These are phyloP conservation scores for Talaromyces adpressus DNA, from an alignment of 495 filamentous ascomycete species.

Conservation along the genomic window DNA sequence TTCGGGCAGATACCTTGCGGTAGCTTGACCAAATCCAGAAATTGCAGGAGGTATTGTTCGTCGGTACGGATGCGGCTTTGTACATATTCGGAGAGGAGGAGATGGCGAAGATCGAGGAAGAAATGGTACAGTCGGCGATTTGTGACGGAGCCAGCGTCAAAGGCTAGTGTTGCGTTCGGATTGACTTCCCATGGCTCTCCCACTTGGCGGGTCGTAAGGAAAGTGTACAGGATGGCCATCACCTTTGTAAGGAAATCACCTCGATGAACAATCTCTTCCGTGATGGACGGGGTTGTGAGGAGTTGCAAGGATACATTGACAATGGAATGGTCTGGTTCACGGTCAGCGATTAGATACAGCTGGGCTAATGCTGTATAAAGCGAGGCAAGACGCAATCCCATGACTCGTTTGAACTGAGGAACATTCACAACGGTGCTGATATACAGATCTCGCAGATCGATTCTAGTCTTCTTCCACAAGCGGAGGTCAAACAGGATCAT, in stretches of 20 bases:
- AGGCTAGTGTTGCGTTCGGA: slow-evolving; percentile 75
- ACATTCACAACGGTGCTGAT: slow-evolving; percentile 94
- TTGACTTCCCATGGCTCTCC: slow-evolving; percentile 84
- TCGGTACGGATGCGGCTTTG: slow-evolving; percentile 75
- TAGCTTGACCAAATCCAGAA: slow-evolving; percentile 89
- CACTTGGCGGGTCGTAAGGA: slow-evolving; percentile 90
- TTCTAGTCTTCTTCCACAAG: slow-evolving; percentile 92
- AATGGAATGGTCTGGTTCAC: slow-evolving; percentile 96
- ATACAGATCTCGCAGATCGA: slow-evolving; percentile 86
- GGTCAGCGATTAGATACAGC: slow-evolving; percentile 90
- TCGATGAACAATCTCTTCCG: slow-evolving; percentile 83
- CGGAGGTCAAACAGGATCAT: slow-evolving; percentile 93
- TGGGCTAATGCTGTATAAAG: slow-evolving; percentile 91
- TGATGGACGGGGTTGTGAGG: slow-evolving; percentile 93
- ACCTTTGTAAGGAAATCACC: slow-evolving; percentile 96
- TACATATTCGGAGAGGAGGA: slow-evolving; percentile 80
- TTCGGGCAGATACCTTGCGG: slow-evolving; percentile 97
- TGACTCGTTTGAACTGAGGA: slow-evolving; percentile 91
- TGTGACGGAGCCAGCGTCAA: slow-evolving; percentile 86
- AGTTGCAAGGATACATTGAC: slow-evolving; percentile 96
- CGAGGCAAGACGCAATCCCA: slow-evolving; percentile 85
- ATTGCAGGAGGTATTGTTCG: slow-evolving; percentile 82
- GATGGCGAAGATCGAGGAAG: slow-evolving; percentile 85
- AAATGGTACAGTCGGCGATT: slow-evolving; percentile 96
- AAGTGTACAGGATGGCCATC: slow-evolving; percentile 95